Evolutionary conservation across 805 yeast species (phyloP).

Genomic region (Starmerella ratchasimensis): DNA sequence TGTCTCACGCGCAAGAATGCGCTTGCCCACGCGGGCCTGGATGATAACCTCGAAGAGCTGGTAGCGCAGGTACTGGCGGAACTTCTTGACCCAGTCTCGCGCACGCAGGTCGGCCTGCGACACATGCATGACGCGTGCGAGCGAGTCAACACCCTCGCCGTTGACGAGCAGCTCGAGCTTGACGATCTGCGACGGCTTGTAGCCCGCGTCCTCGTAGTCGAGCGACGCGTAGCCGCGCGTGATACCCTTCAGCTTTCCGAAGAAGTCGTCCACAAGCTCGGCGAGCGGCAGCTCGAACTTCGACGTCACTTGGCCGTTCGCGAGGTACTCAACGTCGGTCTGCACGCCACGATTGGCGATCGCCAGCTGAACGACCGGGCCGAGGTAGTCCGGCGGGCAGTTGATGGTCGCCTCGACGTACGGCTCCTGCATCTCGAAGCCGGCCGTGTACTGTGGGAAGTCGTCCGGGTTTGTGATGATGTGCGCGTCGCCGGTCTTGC

Average conservation of each 20-base stretch:
- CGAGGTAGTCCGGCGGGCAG: slow-evolving; percentile 78
- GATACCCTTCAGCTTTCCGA: slow-evolving; percentile 79
- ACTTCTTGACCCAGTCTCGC: slow-evolving; percentile 66
- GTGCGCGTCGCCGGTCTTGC: slow-evolving; percentile 44
- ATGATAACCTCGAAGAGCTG: slow-evolving; percentile 87
- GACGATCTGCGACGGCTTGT: slow-evolving; percentile 61
- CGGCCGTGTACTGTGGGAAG: slow-evolving; percentile 50
- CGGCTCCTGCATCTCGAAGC: slow-evolving; percentile 43
- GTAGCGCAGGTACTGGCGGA: slow-evolving; percentile 62
- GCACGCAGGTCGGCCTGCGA: slow-evolving; percentile 64
- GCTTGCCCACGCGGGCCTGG: slow-evolving; percentile 72
- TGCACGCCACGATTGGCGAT: slow-evolving; percentile 76
- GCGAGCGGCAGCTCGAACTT: slow-evolving; percentile 76
- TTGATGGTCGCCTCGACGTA: slow-evolving; percentile 83
- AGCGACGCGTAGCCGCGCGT: slow-evolving; percentile 89
- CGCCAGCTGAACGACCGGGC: slow-evolving; percentile 74
- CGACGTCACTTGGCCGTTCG: slow-evolving; percentile 67
- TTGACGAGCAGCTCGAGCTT: slow-evolving; percentile 82
- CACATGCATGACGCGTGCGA: slow-evolving; percentile 78
- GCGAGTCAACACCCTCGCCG: slow-evolving; percentile 79
- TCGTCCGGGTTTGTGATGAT: slow-evolving; percentile 83
- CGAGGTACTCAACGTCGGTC: slow-evolving; percentile 58
- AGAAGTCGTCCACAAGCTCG: slow-evolving; percentile 86
- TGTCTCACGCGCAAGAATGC: slow-evolving; percentile 80
- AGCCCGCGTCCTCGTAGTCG: slow-evolving; percentile 91